Conservation (phyloP, 345 rosid species). For the Arabis hirsuta region DNA sequence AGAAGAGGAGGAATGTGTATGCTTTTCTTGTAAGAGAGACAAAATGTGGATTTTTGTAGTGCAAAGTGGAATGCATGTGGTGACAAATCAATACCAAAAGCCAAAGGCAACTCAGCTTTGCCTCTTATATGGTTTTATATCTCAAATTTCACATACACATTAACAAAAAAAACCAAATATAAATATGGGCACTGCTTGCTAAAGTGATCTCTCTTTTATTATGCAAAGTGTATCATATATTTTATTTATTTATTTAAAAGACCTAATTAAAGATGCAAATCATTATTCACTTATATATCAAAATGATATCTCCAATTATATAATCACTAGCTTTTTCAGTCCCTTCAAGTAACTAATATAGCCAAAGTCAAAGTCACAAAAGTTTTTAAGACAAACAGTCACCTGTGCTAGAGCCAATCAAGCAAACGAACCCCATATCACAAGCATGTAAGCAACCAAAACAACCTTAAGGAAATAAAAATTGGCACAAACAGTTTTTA, state of each 20-base stretch:
- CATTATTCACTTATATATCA: constrained; percentile 8
- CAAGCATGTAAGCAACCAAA: constrained; percentile 14
- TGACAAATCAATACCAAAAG: constrained; percentile 73
- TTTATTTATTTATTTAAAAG: neutral
- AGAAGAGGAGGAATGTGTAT: constrained; percentile 44
- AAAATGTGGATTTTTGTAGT: constrained; percentile 64
- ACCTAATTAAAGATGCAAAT: constrained; percentile 25
- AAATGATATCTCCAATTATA: neutral
- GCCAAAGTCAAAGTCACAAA: constrained; percentile 27
- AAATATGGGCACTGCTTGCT: constrained; percentile 42
- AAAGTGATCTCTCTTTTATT: constrained; percentile 58
- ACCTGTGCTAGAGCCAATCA: constrained; percentile 24
- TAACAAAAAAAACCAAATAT: neutral
- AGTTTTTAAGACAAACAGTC: constrained; percentile 29
- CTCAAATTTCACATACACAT: constrained; percentile 46
- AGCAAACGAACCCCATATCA: constrained; percentile 10
- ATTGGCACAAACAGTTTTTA: constrained; percentile 13
- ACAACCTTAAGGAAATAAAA: neutral
- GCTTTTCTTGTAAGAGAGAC: constrained; percentile 75
- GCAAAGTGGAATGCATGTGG: constrained; percentile 91
- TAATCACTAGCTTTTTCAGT: neutral
- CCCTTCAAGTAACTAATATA: neutral
- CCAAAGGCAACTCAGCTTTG: constrained; percentile 75
- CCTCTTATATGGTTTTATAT: constrained; percentile 26
- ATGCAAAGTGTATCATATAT: constrained; percentile 40